Percentiles rank a stretch among this genome's conserved stretches.
Evolutionary conservation across 2,329 filamentous ascomycete species (phyloP).

Genomic region (Fusarium transvaalense): DNA sequence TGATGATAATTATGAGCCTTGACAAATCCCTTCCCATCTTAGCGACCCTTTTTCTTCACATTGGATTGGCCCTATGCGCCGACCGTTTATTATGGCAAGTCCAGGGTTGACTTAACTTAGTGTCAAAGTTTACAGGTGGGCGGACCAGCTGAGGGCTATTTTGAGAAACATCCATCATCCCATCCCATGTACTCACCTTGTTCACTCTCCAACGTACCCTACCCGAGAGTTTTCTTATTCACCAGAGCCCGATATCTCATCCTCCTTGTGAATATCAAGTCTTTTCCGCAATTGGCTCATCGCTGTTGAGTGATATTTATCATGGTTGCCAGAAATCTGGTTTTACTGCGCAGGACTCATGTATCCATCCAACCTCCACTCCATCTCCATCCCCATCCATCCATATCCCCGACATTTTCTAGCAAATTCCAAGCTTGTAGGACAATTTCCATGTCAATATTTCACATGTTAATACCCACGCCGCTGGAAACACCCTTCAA

Average conservation of each 20-base stretch:
- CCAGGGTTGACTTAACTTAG: slow-evolving; percentile 20
- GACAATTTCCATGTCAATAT: slow-evolving; percentile 23
- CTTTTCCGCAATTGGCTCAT: neutral
- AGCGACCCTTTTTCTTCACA: slow-evolving; percentile 5
- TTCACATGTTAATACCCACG: slow-evolving; percentile 9
- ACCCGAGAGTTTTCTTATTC: slow-evolving; percentile 1
- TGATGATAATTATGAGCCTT: slow-evolving; percentile 7
- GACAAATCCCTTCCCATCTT: slow-evolving; percentile 15
- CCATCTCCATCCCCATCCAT: slow-evolving; percentile 10
- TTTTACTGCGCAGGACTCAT: neutral
- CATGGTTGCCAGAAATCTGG: slow-evolving; percentile 15
- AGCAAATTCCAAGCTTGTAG: slow-evolving; percentile 20
- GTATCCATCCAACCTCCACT: slow-evolving; percentile 9
- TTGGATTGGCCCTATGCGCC: slow-evolving; percentile 25
- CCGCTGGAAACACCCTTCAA: neutral
- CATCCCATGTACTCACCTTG: slow-evolving; percentile 1
- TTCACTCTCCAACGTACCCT: neutral
- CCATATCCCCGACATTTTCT: slow-evolving; percentile 21
- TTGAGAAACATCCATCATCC: slow-evolving; percentile 25
- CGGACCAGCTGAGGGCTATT: slow-evolving; percentile 25
- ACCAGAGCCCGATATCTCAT: neutral
- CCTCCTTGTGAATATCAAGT: neutral
- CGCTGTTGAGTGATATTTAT: neutral
- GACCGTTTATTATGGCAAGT: slow-evolving; percentile 21
- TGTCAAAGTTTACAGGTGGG: slow-evolving; percentile 24